Percentiles rank a stretch among this genome's conserved stretches.
Conservation (phyloP, 192 early-diverging fungal species). For the Backusella psychrophila region DNA sequence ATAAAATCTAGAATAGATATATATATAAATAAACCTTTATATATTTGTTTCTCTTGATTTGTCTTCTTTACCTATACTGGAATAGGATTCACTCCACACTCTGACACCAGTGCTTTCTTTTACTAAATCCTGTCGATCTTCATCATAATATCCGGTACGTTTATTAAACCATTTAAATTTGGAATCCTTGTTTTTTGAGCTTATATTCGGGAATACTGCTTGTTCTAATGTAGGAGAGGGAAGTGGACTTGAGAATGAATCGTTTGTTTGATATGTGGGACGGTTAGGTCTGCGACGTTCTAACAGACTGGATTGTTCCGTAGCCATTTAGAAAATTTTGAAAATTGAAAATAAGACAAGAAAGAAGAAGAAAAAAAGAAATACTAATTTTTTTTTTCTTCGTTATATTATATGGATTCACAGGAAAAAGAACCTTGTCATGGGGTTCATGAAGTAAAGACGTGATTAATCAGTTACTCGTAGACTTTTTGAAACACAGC, state of each 20-base stretch:
- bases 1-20: slow-evolving; percentile 74
- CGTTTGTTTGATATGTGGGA: background rate
- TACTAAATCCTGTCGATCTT: slow-evolving; percentile 46
- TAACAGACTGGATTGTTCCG: slow-evolving; percentile 10
- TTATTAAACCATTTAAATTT: slow-evolving; percentile 25
- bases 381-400: background rate
- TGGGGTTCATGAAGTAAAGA: background rate
- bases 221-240: background rate
- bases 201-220: background rate
- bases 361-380: background rate
- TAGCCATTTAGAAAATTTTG: background rate
- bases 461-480: slow-evolving; percentile 1
- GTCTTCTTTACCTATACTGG: slow-evolving; percentile 45
- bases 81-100: slow-evolving; percentile 59
- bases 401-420: slow-evolving; percentile 1
- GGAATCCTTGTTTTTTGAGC: background rate
- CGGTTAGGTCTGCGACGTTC: slow-evolving; percentile 11
- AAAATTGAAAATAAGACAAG: background rate
- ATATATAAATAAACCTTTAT: background rate
- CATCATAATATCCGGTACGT: slow-evolving; percentile 44
- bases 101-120: slow-evolving; percentile 56
- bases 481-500: slow-evolving; percentile 10
- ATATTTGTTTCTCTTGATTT: background rate
- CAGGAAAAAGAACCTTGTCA: background rate
- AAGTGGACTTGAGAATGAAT: background rate